phyloP scores from a whole-genome alignment of 208 protist genomes.

The Crithidia expoeki region DNA sequence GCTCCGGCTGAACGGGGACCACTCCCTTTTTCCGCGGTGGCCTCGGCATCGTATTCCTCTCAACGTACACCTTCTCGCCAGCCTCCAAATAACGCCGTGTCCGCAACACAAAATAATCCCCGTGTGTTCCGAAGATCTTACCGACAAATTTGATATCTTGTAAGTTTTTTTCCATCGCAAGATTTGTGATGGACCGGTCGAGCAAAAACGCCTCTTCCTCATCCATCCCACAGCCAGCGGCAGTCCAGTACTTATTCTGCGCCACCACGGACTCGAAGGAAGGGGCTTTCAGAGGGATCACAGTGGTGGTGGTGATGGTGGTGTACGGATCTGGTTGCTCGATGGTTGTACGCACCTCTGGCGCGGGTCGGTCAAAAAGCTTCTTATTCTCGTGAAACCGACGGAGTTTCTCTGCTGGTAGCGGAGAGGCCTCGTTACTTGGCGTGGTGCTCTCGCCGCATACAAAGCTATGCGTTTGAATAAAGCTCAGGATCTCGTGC shows the following conservation, averaged over 20 bases:
- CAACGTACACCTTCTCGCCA: slow-evolving; percentile 81
- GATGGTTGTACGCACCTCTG: slow-evolving; percentile 82
- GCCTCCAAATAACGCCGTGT: slow-evolving; percentile 74
- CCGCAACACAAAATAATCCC: slow-evolving; percentile 88
- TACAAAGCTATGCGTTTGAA: slow-evolving; percentile 86
- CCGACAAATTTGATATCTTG: slow-evolving; percentile 90
- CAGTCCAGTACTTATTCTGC: slow-evolving; percentile 81
- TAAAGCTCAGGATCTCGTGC: slow-evolving; percentile 71
- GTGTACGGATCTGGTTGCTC: slow-evolving; percentile 92
- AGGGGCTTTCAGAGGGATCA: slow-evolving; percentile 80
- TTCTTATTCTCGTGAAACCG: slow-evolving; percentile 74
- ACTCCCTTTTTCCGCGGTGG: slow-evolving; percentile 79
- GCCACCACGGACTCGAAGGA: slow-evolving; percentile 68
- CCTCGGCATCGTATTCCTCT: slow-evolving; percentile 91
- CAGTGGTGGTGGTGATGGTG: slow-evolving; percentile 88
- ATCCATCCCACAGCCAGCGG: slow-evolving; percentile 73
- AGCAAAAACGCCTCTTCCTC: slow-evolving; percentile 89
- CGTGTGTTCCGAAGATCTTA: slow-evolving; percentile 86
- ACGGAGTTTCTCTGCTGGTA: slow-evolving; percentile 70
- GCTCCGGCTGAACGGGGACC: slow-evolving; percentile 84
- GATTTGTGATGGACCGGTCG: slow-evolving; percentile 88
- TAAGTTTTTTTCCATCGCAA: slow-evolving; percentile 88
- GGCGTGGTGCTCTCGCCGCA: slow-evolving; percentile 74
- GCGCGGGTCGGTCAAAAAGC: slow-evolving; percentile 77
- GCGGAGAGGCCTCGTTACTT: slow-evolving; percentile 58